These are phyloP conservation scores for Arxiozyma heterogenica DNA, from an alignment of 1,139 yeast species.

Conservation along the genomic window DNA sequence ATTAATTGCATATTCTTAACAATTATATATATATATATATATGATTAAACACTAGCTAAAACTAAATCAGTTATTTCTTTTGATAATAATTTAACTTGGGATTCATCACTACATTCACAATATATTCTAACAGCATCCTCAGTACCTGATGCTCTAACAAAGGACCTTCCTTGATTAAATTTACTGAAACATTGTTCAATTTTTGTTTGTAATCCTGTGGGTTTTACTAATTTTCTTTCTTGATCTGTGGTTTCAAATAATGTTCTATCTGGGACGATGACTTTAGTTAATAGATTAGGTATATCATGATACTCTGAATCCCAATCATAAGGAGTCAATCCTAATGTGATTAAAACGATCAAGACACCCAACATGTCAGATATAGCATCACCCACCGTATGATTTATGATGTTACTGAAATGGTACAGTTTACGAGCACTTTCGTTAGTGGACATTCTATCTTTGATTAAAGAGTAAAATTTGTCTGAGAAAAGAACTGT, in stretches of 20 bases:
- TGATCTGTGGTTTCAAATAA: slow-evolving; percentile 81
- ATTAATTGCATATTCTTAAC: no score
- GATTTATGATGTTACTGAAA: slow-evolving; percentile 71
- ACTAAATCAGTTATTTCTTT: slow-evolving; percentile 42
- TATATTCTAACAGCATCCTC: slow-evolving; percentile 96
- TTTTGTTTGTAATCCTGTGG: slow-evolving; percentile 63
- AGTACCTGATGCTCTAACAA: slow-evolving; percentile 96
- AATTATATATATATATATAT: no score
- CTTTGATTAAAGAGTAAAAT: slow-evolving; percentile 31
- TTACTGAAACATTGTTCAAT: slow-evolving; percentile 59
- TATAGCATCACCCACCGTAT: slow-evolving; percentile 95
- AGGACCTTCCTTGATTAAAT: slow-evolving; percentile 64
- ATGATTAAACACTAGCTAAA: background rate
- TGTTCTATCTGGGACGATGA: slow-evolving; percentile 71
- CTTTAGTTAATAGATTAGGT: slow-evolving; percentile 78
- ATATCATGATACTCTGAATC: slow-evolving; percentile 67
- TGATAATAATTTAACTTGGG: slow-evolving; percentile 48
- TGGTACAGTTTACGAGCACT: background rate
- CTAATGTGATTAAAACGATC: slow-evolving; percentile 50
- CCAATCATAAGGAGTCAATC: slow-evolving; percentile 63
- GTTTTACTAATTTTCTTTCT: slow-evolving; percentile 70
- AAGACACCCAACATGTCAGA: slow-evolving; percentile 77
- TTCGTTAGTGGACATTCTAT: slow-evolving; percentile 12
- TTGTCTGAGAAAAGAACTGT: slow-evolving; percentile 73
- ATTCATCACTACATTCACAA: slow-evolving; percentile 66